A percentile compares a stretch with the other conserved stretches of the same genome.
Conservation (phyloP, 495 filamentous ascomycete species). For the Immersiella caudata region DNA sequence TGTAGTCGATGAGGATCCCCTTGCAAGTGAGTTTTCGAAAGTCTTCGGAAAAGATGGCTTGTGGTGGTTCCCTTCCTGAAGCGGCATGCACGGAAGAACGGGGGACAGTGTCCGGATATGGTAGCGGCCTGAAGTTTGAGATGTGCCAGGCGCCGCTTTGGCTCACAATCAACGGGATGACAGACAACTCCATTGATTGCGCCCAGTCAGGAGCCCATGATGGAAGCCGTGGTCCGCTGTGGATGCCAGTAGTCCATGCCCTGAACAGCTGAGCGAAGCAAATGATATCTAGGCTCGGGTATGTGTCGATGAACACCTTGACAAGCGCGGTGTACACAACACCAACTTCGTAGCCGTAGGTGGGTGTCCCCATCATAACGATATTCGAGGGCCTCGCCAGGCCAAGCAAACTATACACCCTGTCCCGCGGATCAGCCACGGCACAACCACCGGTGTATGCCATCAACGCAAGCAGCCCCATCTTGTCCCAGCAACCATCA, state of each 20-base stretch:
- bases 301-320: not conserved
- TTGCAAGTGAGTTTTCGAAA: not conserved
- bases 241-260: too few relatives aligned
- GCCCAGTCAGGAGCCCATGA: conserved; percentile 12
- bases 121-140: not conserved
- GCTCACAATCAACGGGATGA: not conserved
- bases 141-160: not conserved
- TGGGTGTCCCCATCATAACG: not conserved
- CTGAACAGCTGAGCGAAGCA: conserved; percentile 2
- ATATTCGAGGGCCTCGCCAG: not conserved
- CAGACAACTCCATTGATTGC: not conserved
- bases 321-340: not conserved
- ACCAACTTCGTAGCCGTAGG: not conserved
- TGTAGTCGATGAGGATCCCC: not conserved
- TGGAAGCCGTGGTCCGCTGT: not conserved
- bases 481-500: not conserved
- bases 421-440: not conserved
- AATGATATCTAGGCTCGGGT: not conserved
- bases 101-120: not conserved
- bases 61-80: not conserved
- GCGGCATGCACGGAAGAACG: not conserved
- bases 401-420: not conserved
- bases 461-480: conserved; percentile 2
- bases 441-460: not conserved
- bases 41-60: not conserved